Base-by-base conservation (phyloP, 768 basidiomycete species). In the Kwoniella sp. region DNA sequence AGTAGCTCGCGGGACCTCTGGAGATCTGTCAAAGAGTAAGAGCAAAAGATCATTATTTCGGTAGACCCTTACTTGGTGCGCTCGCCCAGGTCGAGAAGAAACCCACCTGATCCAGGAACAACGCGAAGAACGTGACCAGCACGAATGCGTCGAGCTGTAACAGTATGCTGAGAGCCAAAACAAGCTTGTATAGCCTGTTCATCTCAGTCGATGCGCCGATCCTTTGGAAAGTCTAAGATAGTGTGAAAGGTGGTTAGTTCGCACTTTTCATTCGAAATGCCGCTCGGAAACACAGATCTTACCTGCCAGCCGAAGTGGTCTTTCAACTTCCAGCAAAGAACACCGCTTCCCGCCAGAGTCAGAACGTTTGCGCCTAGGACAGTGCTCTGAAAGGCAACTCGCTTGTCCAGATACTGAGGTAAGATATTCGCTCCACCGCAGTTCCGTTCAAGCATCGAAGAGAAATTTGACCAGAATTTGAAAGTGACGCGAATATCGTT, bases 81-180 rank as follows among this genome's bases (percentile, higher is more conserved):
- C n/a, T n/a, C n/a, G n/a, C n/a, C n/a, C n/a, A n/a, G n/a, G n/a
- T n/a, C 33, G 13, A 5, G 33, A 33, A 6, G 33, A 6, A 13
- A 62, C 63, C 48, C 26, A 64, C 63, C 49, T 64, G 63, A 46
- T 64, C 63, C 49, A 64, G 25, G 21, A 54, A 64, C 21, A 64
- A 46, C 15, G 63, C 63, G 25, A 52, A 56, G 25, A 64, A 57
- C 7, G 54, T 49, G 26, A 64, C 46, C 47, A 64, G 55, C 25
- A 64, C 47, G 30, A 57, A 64, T 12, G 54, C 63, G 47, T 64
- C 63, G 9, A 64, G 33, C 36, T 64, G 63, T 33, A 64, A 24
- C 12, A 64, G 22, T 6, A 58, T 64, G 17, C 63, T 52, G 2
- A 64, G 24, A 7, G 54, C 55, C 8, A 64, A 29, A 24, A 64